Evolutionary conservation across 1,284 basidiomycete genomes (phyloP), one percentile per base, ranked within the genome.

Genomic region (Boletus sp.): DNA sequence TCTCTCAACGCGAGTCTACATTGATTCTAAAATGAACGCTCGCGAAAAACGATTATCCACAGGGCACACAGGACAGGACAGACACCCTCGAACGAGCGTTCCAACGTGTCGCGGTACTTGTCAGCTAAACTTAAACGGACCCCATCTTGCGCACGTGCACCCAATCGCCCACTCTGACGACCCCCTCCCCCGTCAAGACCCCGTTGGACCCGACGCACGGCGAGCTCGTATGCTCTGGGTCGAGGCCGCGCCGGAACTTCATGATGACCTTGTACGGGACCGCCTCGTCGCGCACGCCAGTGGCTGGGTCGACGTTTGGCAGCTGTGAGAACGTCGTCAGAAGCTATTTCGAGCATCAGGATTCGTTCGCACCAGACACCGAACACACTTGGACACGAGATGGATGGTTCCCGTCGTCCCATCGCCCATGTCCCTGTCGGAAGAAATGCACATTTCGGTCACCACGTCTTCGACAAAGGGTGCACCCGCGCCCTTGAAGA

Each of bases 221-320:
- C 65, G 80, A 81, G 73, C 77, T 75, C 60, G 78, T 79, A 4
- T 77, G 66, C 23, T 56, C 68, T 0, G 81, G 80, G 68, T 88
- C 84, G 55, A 86, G 64, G 11, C 84, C 83, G 23, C 73, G 81
- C 31, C 89, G 81, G 69, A 88, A 86, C 76, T 88, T 88, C 82
- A 85, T 84, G 14, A 90, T 71, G 23, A 85, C 81, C 73, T 91
- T 91, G 77, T 80, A 89, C 7, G 90, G 90, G 5, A 92, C 88
- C 2, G 88, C 87, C 25, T 79, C 79, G 67, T 92, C 90, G n/a
- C 84, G 81, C 30, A 81, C 71, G 35, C 89, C 90, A 2, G 84
- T 87, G 25, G 77, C 75, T 0, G 86, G 81, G 67, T 84, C 83
- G 16, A 93, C 82, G 65, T 92, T 92, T 21, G 90, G 90, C 44